These are phyloP conservation scores for Coniferiporia weirii DNA, from an alignment of 1,284 basidiomycete species.

Conservation along the genomic window DNA sequence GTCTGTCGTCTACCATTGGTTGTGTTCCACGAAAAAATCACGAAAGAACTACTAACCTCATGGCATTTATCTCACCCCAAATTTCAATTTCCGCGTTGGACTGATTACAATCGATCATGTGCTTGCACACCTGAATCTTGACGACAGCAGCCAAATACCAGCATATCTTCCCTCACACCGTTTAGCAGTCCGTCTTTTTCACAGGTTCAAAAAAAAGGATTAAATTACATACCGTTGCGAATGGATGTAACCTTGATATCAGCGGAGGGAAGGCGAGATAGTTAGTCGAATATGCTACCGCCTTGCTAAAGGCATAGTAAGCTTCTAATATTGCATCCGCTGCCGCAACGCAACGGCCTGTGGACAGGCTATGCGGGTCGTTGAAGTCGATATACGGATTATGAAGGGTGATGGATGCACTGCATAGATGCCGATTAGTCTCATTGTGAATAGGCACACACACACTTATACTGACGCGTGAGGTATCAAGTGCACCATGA, in stretches of 20 bases:
- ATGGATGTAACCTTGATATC: slow-evolving; percentile 72
- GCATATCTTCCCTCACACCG: slow-evolving; percentile 52
- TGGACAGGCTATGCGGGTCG: slow-evolving; percentile 58
- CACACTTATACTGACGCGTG: slow-evolving; percentile 57
- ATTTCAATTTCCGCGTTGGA: slow-evolving; percentile 62
- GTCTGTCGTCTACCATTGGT: slow-evolving; percentile 34
- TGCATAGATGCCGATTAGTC: slow-evolving; percentile 27
- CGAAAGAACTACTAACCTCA: slow-evolving; percentile 49
- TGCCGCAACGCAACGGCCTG: slow-evolving; percentile 63
- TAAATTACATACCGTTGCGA: slow-evolving; percentile 56
- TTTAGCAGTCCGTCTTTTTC: slow-evolving; percentile 15
- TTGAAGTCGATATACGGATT: slow-evolving; percentile 74
- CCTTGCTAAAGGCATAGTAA: slow-evolving; percentile 57
- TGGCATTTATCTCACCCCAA: slow-evolving; percentile 79
- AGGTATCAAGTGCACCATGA: slow-evolving; percentile 77
- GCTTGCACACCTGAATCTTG: slow-evolving; percentile 77
- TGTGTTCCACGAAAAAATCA: not conserved
- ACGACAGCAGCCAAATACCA: slow-evolving; percentile 85
- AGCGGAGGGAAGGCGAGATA: slow-evolving; percentile 25
- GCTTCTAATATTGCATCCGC: slow-evolving; percentile 66
- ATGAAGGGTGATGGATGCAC: slow-evolving; percentile 79
- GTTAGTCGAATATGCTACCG: slow-evolving; percentile 61
- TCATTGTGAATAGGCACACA: slow-evolving; percentile 4
- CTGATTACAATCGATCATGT: slow-evolving; percentile 73
- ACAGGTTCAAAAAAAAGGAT: slow-evolving; percentile 8